These are phyloP conservation scores for Hibiscus trionum DNA, from an alignment of 345 rosid genomes.

Conservation along the genomic window DNA sequence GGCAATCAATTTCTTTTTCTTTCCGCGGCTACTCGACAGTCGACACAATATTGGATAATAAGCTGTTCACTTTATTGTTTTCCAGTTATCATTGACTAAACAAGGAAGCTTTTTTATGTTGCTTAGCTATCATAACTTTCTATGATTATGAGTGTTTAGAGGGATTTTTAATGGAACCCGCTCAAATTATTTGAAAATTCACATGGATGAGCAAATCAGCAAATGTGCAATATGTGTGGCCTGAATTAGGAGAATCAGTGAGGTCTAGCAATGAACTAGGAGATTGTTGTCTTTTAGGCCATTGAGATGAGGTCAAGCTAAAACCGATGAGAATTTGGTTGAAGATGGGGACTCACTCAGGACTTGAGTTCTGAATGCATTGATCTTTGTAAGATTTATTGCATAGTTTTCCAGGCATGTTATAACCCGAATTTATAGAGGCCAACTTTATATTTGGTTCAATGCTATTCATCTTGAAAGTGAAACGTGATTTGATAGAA, in stretches of 20 bases:
- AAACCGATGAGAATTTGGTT: not conserved
- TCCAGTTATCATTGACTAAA: too few relatives aligned
- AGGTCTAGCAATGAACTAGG: not conserved
- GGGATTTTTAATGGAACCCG: not conserved
- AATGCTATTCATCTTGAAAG: not conserved
- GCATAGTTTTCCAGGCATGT: not conserved
- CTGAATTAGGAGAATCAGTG: not conserved
- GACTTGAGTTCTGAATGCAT: not conserved
- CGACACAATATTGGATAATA: too few relatives aligned
- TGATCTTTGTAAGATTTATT: not conserved
- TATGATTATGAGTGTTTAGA: not conserved
- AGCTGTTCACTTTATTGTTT: too few relatives aligned
- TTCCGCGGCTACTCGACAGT: too few relatives aligned
- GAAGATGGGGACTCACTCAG: not conserved
- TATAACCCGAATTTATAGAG: not conserved
- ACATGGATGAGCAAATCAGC: not conserved
- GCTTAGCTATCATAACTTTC: not conserved
- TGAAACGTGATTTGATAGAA: not conserved
- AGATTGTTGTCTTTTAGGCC: not conserved
- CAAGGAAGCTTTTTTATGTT: too few relatives aligned
- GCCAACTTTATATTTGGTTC: not conserved
- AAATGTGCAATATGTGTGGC: not conserved
- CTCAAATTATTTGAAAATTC: not conserved
- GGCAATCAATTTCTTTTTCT: not conserved
- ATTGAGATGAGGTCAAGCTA: not conserved